phyloP scores from a whole-genome alignment of 1,284 basidiomycete genomes.

The Trichosporon ovoides region DNA sequence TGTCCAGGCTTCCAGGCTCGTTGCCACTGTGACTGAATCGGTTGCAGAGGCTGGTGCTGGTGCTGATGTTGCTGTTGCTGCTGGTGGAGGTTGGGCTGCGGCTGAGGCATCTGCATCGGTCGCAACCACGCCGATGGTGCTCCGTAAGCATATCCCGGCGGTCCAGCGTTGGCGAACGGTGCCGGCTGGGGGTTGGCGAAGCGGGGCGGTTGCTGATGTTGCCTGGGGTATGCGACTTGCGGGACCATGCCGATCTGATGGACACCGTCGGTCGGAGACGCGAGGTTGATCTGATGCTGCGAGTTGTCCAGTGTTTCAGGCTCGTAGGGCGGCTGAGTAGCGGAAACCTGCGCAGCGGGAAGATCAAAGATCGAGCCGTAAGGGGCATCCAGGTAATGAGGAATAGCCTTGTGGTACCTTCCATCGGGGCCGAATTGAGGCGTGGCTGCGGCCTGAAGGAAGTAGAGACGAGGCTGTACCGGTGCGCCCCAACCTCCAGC shows the following conservation, averaged over 20 bases:
- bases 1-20: conserved; percentile 19
- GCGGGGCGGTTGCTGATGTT: background rate
- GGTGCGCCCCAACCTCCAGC: conserved; percentile 12
- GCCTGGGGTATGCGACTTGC: background rate
- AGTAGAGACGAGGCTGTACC: conserved; percentile 36
- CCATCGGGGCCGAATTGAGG: conserved; percentile 42
- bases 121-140: conserved; percentile 6
- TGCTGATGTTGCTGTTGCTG: conserved; percentile 5
- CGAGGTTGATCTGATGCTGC: conserved; percentile 13
- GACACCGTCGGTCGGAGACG: conserved; percentile 10
- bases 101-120: conserved; percentile 2
- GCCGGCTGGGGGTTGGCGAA: conserved; percentile 48
- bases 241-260: conserved; percentile 3
- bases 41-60: conserved; percentile 4
- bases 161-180: conserved; percentile 79
- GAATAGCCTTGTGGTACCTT: conserved; percentile 40
- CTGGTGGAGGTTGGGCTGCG: background rate
- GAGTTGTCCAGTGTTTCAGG: conserved; percentile 13
- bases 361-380: conserved; percentile 10
- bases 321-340: conserved; percentile 1
- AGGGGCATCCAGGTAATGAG: conserved; percentile 29
- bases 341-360: background rate
- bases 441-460: conserved; percentile 39
- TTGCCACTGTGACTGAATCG: background rate
- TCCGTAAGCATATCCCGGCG: conserved; percentile 57